A percentile compares a stretch with the other conserved stretches of the same genome.
Evolutionary conservation across 129 eudicot genomes (phyloP).

Genomic region (Escallonia rubra): DNA sequence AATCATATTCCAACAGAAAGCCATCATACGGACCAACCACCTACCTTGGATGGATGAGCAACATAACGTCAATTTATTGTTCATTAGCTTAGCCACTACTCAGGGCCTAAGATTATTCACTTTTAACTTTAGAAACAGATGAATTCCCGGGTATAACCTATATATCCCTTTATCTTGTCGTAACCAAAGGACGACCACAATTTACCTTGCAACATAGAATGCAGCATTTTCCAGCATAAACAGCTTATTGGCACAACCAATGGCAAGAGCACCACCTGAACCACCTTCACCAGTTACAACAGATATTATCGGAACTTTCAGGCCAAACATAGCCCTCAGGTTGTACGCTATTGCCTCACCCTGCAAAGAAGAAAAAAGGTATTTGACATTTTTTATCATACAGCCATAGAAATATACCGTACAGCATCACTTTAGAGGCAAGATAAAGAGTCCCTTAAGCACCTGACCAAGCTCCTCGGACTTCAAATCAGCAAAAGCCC

Average conservation of each 20-base stretch:
- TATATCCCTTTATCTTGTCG: neutral
- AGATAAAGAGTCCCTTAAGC: neutral
- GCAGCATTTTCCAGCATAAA: conserved; percentile 39
- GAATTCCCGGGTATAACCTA: neutral
- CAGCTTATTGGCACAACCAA: conserved; percentile 37
- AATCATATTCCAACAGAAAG: no score
- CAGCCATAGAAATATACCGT: no score
- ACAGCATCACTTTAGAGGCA: neutral
- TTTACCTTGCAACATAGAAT: conserved; percentile 38
- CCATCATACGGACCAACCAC: no score
- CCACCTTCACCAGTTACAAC: conserved; percentile 42
- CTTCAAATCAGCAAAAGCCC: conserved; percentile 27
- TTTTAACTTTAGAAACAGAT: neutral
- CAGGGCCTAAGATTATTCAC: neutral
- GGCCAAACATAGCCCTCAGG: conserved; percentile 38
- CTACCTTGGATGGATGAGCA: no score
- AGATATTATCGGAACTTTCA: conserved; percentile 35
- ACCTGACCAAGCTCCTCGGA: conserved; percentile 30
- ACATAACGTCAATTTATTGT: no score
- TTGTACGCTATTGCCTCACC: conserved; percentile 41
- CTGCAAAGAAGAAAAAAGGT: neutral
- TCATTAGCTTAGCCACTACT: neutral
- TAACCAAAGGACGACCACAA: neutral
- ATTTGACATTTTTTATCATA: neutral
- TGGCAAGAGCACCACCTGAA: conserved; percentile 44